These are phyloP conservation scores for Fusarium sarcochroum DNA, from an alignment of 2,329 filamentous ascomycete genomes.

Conservation along the genomic window DNA sequence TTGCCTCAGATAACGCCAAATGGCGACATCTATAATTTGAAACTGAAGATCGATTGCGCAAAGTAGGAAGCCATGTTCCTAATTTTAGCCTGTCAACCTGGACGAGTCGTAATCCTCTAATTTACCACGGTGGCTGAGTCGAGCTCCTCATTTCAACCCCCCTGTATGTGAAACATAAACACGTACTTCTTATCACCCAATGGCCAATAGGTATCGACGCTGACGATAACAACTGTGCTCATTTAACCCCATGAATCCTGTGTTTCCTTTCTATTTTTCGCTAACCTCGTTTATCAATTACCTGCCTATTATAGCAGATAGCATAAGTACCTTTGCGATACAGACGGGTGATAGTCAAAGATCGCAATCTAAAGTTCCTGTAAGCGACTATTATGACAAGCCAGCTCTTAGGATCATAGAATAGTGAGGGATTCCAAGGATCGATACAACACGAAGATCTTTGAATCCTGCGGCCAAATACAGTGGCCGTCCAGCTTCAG, in stretches of 20 bases:
- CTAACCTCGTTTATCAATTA: no score
- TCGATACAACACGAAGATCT: conserved; percentile 1
- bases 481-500: conserved; percentile 11
- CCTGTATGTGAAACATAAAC: neutral
- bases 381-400: no score
- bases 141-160: neutral
- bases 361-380: no score
- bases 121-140: neutral
- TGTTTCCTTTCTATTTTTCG: no score
- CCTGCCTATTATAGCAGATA: no score
- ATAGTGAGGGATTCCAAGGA: conserved; percentile 22
- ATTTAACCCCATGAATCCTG: neutral
- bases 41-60: neutral
- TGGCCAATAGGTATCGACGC: neutral
- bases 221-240: neutral
- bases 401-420: conserved; percentile 8
- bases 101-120: neutral
- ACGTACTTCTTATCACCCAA: neutral
- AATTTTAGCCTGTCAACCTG: neutral
- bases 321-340: no score
- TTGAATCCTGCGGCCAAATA: conserved; percentile 16
- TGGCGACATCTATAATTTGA: neutral
- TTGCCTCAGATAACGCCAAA: neutral
- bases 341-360: no score
- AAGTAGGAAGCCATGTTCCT: neutral